Evolutionary conservation across 1,284 basidiomycete genomes (phyloP).

Genomic region (Volvariella volvacea): DNA sequence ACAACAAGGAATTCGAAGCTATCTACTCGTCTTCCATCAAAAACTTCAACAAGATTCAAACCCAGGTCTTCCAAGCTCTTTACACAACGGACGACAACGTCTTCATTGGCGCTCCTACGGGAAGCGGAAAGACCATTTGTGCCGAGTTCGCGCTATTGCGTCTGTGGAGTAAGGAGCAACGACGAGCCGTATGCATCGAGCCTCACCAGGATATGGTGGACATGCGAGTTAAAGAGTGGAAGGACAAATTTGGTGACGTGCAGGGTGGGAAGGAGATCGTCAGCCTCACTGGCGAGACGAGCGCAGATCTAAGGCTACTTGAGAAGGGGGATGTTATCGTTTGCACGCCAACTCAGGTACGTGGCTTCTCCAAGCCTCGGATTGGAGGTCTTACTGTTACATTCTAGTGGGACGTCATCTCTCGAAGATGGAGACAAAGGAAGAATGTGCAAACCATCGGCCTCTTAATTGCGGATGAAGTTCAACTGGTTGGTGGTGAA

Average conservation of each 20-base stretch:
- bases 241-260: slow-evolving; percentile 72
- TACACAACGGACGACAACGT: slow-evolving; percentile 96
- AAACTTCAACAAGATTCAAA: slow-evolving; percentile 98
- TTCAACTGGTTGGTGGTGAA: slow-evolving; percentile 90
- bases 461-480: slow-evolving; percentile 91
- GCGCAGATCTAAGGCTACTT: slow-evolving; percentile 83
- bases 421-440: slow-evolving; percentile 91
- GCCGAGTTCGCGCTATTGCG: slow-evolving; percentile 93
- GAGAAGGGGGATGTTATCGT: slow-evolving; percentile 92
- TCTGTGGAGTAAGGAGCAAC: slow-evolving; percentile 80
- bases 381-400: slow-evolving; percentile 10
- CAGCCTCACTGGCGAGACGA: slow-evolving; percentile 92
- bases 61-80: slow-evolving; percentile 96
- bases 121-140: slow-evolving; percentile 95
- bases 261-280: slow-evolving; percentile 92
- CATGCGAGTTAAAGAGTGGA: slow-evolving; percentile 85
- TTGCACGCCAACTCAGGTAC: slow-evolving; percentile 81
- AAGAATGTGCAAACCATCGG: slow-evolving; percentile 96
- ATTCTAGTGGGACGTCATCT: slow-evolving; percentile 91
- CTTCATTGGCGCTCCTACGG: slow-evolving; percentile 93
- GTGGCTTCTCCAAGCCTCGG: slow-evolving; percentile 14
- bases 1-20: slow-evolving; percentile 86
- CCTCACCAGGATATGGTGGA: slow-evolving; percentile 98
- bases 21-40: slow-evolving; percentile 77
- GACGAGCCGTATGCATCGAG: slow-evolving; percentile 92